Base-by-base conservation (phyloP, 352 stramenopile genomes). In the Phytophthora capsici region DNA sequence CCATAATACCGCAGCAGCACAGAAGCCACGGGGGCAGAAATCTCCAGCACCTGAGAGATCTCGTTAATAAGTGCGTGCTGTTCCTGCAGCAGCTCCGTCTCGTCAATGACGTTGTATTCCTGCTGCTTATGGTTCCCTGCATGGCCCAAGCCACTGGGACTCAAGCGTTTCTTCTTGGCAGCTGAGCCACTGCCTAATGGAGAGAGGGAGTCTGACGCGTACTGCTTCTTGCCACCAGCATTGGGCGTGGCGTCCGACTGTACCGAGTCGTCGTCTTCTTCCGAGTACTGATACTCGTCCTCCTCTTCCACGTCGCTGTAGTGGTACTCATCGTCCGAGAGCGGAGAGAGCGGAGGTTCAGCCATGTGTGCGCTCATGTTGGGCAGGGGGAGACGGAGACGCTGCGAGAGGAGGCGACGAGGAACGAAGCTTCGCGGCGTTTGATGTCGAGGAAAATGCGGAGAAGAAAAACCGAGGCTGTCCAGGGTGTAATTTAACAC, bases 41-140 rank as follows among this genome's bases (percentile, higher is more conserved):
- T 82, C 76, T 94, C 80, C n/a, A 96, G 59, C 48, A 96, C 80
- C 40, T 90, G 78, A 25, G 86, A 71, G 50, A 94, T 90, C 57
- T 96, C 88, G 34, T 70, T 44, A 10, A 96, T 84, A 4, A 93
- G 69, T 32, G 71, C 50, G 16, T 68, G 63, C 58, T 93, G 82
- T 53, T 96, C 83, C 28, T 70, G 61, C 32, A 89, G 81, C n/a
- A 96, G 73, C 60, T 94, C 86, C 56, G 82, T 69, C 51, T 93
- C 84, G 52, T 96, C 84, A 40, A 96, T 93, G 36, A 96, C 88
- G 57, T 88, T 80, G 59, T 96, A 96, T 13, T 94, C 86, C 13
- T 79, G 70, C 16, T 66, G 64, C 14, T 64, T 63, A 17, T 66
- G 66, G 23, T 37, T 50, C 7, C 63, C 57, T 4, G 75, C 49